phyloP scores from a whole-genome alignment of 805 yeast genomes.

The Wickerhamiella parazyma region DNA sequence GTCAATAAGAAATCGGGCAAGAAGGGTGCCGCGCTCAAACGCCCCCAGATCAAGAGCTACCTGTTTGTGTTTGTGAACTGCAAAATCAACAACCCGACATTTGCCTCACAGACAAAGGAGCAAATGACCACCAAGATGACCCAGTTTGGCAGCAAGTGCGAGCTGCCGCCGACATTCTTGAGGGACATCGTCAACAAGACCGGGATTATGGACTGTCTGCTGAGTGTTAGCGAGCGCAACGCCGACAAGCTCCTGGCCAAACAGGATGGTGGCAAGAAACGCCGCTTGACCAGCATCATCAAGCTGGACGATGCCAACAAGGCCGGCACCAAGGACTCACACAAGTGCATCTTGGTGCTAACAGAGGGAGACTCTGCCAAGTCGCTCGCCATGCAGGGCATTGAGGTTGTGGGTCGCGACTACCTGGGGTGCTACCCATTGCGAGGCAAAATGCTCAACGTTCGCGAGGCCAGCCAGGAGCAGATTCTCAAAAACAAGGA shows the following conservation, averaged over 20 bases:
- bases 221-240: constrained; percentile 74
- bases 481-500: constrained; percentile 87
- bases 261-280: constrained; percentile 73
- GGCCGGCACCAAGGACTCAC: constrained; percentile 89
- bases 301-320: constrained; percentile 90
- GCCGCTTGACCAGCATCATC: constrained; percentile 74
- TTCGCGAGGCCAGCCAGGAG: constrained; percentile 93
- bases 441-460: constrained; percentile 88
- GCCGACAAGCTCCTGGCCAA: constrained; percentile 78
- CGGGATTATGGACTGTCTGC: constrained; percentile 51
- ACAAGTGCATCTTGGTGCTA: constrained; percentile 79
- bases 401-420: constrained; percentile 91
- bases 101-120: constrained; percentile 95
- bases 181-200: constrained; percentile 53
- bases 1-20: constrained; percentile 37
- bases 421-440: constrained; percentile 90
- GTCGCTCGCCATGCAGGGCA: constrained; percentile 82
- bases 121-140: constrained; percentile 78
- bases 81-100: constrained; percentile 90
- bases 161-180: constrained; percentile 65
- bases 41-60: constrained; percentile 77
- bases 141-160: constrained; percentile 79
- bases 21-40: constrained; percentile 57
- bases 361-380: constrained; percentile 97
- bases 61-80: constrained; percentile 87